phyloP scores from a whole-genome alignment of 73 alveolate species.

The Tetrahymena malaccensis region DNA sequence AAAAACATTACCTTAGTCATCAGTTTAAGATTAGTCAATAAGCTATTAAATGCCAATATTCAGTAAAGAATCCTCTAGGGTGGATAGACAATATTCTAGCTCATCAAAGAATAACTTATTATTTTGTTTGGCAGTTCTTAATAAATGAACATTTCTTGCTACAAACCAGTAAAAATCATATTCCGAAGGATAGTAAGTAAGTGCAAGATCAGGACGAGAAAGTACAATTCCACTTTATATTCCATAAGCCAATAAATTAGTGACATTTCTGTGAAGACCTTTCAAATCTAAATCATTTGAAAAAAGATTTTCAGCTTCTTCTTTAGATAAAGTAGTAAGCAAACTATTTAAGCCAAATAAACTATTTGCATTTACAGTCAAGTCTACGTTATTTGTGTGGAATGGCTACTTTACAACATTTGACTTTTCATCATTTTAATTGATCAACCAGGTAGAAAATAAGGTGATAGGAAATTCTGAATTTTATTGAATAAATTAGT shows the following conservation, averaged over 20 bases:
- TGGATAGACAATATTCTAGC: neutral
- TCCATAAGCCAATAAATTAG: neutral
- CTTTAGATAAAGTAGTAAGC: neutral
- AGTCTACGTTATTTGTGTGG: neutral
- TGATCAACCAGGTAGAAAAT: neutral
- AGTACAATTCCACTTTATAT: neutral
- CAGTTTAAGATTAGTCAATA: neutral
- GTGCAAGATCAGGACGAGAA: neutral
- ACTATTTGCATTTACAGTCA: neutral
- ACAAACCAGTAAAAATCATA: neutral
- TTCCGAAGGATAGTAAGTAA: neutral
- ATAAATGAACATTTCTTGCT: neutral
- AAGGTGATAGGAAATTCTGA: neutral
- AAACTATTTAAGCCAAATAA: neutral
- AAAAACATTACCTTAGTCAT: neutral
- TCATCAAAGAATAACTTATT: neutral
- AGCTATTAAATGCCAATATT: neutral
- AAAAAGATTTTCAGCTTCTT: neutral
- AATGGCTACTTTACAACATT: neutral
- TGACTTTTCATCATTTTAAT: neutral
- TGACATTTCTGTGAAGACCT: neutral
- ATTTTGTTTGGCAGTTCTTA: neutral
- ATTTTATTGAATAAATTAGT: neutral
- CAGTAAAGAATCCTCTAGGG: neutral
- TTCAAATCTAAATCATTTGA: neutral